These are phyloP conservation scores for Termitomyces bulborhizus DNA, from an alignment of 768 basidiomycete genomes.

Conservation along the genomic window DNA sequence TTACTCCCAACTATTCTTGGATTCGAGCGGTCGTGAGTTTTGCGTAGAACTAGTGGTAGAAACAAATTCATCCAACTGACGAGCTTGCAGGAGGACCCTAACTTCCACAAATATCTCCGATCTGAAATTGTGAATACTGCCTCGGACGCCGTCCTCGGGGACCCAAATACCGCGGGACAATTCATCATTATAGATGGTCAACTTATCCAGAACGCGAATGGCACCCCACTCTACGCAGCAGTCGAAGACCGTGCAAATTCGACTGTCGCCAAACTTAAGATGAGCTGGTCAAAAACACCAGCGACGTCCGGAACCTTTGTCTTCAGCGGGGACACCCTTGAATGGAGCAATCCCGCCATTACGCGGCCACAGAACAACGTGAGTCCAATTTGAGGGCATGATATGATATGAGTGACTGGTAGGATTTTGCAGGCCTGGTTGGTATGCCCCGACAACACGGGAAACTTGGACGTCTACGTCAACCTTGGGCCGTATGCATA, in stretches of 20 bases:
- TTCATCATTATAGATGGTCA: constrained; percentile 53
- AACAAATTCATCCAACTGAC: not conserved
- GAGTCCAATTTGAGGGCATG: constrained; percentile 12
- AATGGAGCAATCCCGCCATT: constrained; percentile 48
- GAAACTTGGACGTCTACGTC: constrained; percentile 39
- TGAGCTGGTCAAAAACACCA: constrained; percentile 43
- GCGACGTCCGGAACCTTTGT: constrained; percentile 44
- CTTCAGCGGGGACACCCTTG: constrained; percentile 53
- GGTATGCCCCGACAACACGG: constrained; percentile 43
- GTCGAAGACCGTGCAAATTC: constrained; percentile 42
- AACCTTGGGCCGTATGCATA: constrained; percentile 52
- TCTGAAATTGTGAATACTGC: constrained; percentile 39
- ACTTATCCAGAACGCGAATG: constrained; percentile 42
- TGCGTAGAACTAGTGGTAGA: not conserved
- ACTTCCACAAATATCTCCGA: constrained; percentile 58
- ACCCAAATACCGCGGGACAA: constrained; percentile 45
- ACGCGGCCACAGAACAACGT: constrained; percentile 47
- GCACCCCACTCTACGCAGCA: constrained; percentile 40
- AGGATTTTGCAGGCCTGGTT: constrained; percentile 39
- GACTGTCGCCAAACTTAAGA: constrained; percentile 38
- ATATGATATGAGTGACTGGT: not conserved
- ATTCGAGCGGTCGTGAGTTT: constrained; percentile 48
- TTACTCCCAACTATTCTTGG: constrained; percentile 45
- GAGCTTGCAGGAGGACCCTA: constrained; percentile 39
- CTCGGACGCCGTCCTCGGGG: constrained; percentile 45